These are phyloP conservation scores for Pogostemon cablin DNA, from an alignment of 257 asterid species.

Conservation along the genomic window DNA sequence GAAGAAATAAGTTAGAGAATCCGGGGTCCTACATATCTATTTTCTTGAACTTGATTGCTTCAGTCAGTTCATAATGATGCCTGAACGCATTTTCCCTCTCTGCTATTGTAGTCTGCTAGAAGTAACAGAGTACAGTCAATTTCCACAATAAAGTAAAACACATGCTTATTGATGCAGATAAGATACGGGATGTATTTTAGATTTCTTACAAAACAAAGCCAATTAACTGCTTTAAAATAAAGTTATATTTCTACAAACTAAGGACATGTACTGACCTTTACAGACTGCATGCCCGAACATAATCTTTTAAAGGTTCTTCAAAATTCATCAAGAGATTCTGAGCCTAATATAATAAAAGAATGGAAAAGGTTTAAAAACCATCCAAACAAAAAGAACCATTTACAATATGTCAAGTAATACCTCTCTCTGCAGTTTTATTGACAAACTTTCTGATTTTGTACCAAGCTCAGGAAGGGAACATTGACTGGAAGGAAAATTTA, in stretches of 20 bases:
- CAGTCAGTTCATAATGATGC: no score
- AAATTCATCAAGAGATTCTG: conserved; percentile 90
- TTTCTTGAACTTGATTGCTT: no score
- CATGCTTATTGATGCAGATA: not conserved
- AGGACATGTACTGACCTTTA: conserved; percentile 60
- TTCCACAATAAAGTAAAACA: not conserved
- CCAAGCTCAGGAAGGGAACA: conserved; percentile 70
- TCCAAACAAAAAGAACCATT: conserved; percentile 17
- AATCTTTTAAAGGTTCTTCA: conserved; percentile 94
- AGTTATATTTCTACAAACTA: conserved; percentile 9
- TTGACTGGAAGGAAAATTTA: no score
- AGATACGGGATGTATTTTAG: not conserved
- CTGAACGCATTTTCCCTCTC: no score
- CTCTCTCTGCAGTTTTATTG: conserved; percentile 81
- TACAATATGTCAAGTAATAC: conserved; percentile 38
- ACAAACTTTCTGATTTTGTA: conserved; percentile 70
- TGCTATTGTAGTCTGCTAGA: no score
- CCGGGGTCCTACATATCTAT: no score
- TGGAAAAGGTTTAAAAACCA: conserved; percentile 12
- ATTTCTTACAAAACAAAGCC: not conserved
- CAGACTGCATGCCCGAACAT: conserved; percentile 95
- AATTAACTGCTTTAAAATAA: not conserved
- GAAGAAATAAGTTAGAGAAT: no score
- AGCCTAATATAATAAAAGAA: conserved; percentile 55
- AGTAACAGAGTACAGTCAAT: no score